These are phyloP conservation scores for Calonectria hongkongensis DNA, from an alignment of 2,329 filamentous ascomycete species.

Conservation along the genomic window DNA sequence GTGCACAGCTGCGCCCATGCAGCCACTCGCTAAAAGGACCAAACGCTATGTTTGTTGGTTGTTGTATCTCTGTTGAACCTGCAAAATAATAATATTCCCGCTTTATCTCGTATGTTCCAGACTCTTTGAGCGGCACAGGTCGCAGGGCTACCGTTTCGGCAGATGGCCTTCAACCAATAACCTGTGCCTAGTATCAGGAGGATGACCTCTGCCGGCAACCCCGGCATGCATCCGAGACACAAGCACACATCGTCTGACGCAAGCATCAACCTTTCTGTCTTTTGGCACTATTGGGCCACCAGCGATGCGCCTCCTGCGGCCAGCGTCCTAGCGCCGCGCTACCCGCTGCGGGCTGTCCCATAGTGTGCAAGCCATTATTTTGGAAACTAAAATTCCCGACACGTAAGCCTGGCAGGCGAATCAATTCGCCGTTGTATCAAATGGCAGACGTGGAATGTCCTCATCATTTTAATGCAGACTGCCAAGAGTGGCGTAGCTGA, in stretches of 20 bases:
- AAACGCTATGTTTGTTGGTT: neutral
- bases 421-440: neutral
- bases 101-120: neutral
- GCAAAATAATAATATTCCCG: neutral
- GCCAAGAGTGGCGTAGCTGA: neutral
- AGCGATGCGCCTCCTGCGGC: neutral
- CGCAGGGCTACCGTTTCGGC: neutral
- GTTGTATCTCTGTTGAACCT: neutral
- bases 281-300: neutral
- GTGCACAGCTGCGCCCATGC: neutral
- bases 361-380: neutral
- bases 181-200: neutral
- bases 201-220: neutral
- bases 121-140: neutral
- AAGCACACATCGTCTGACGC: neutral
- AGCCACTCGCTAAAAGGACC: conserved; percentile 1
- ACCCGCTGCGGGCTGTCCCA: neutral
- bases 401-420: neutral
- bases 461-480: neutral
- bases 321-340: conserved; percentile 2
- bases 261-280: conserved; percentile 4
- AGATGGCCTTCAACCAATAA: neutral
- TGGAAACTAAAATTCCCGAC: neutral
- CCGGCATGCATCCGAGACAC: neutral
- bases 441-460: neutral